phyloP scores from a whole-genome alignment of 2,329 filamentous ascomycete species.

The Catunica adiposa region DNA sequence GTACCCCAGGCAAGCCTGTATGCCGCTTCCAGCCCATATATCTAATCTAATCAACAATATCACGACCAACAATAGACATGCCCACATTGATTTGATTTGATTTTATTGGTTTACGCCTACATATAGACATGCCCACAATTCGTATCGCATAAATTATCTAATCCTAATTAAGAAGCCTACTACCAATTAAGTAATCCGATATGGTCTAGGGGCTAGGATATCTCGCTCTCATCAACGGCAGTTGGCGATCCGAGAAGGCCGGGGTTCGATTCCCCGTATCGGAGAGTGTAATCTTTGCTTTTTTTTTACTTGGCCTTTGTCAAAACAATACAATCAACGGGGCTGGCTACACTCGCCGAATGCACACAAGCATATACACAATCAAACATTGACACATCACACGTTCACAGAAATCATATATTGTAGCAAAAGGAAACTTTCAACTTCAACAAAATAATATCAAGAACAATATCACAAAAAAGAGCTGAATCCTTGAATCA shows the following conservation, averaged over 20 bases:
- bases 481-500: not conserved
- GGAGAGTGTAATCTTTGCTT: slow-evolving; percentile 7
- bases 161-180: not conserved
- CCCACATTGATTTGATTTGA: too few species aligned
- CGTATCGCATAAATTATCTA: not conserved
- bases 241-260: slow-evolving; percentile 15
- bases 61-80: too few species aligned
- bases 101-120: too few species aligned
- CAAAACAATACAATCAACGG: not conserved
- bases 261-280: slow-evolving; percentile 18
- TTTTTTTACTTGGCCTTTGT: not conserved
- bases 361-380: too few species aligned
- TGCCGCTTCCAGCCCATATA: too few species aligned
- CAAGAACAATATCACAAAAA: not conserved
- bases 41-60: too few species aligned
- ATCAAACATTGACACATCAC: too few species aligned
- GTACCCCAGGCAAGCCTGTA: too few species aligned
- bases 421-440: too few species aligned
- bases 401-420: too few species aligned
- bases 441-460: not conserved
- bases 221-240: not conserved
- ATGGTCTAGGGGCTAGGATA: not conserved
- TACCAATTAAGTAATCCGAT: not conserved
- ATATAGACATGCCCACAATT: too few species aligned
- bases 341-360: too few species aligned